phyloP scores from a whole-genome alignment of 176 grass and related monocot genomes.

The Elymus sibiricus region DNA sequence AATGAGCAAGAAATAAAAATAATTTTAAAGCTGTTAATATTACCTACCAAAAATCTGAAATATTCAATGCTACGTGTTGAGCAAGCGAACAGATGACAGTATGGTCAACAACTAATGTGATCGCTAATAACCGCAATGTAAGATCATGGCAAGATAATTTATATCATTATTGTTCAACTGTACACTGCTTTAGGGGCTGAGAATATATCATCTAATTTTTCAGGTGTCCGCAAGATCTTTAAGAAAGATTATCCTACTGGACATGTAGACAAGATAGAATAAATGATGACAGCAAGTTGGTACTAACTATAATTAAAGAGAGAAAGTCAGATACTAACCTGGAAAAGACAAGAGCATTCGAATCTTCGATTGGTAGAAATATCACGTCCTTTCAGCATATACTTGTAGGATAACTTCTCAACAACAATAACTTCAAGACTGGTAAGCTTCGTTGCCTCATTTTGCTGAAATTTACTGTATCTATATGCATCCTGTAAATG shows the following conservation, averaged over 20 bases:
- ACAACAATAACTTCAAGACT: slow-evolving; percentile 58
- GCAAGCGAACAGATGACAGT: not conserved
- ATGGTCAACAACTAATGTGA: not conserved
- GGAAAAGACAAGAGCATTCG: slow-evolving; percentile 66
- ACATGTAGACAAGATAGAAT: not conserved
- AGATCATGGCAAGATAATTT: not conserved
- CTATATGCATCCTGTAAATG: slow-evolving; percentile 59
- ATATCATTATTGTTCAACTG: not conserved
- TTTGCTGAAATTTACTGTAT: slow-evolving; percentile 52
- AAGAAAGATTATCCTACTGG: not conserved
- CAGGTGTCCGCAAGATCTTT: not conserved
- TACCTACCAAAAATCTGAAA: not conserved
- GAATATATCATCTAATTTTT: not conserved
- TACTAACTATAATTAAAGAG: slow-evolving; percentile 9
- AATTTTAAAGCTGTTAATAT: not conserved
- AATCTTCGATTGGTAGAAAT: slow-evolving; percentile 59
- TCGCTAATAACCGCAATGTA: not conserved
- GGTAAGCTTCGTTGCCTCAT: slow-evolving; percentile 47
- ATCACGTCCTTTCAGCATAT: slow-evolving; percentile 49
- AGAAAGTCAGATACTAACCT: slow-evolving; percentile 45
- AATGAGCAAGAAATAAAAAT: slow-evolving; percentile 20
- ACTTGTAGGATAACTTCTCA: slow-evolving; percentile 75
- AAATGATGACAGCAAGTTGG: not conserved
- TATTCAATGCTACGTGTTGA: not conserved
- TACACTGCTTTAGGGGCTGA: not conserved